Evolutionary conservation across 1,284 basidiomycete species (phyloP), one percentile per base, ranked within the genome.

Genomic region (Tilletia caries): DNA sequence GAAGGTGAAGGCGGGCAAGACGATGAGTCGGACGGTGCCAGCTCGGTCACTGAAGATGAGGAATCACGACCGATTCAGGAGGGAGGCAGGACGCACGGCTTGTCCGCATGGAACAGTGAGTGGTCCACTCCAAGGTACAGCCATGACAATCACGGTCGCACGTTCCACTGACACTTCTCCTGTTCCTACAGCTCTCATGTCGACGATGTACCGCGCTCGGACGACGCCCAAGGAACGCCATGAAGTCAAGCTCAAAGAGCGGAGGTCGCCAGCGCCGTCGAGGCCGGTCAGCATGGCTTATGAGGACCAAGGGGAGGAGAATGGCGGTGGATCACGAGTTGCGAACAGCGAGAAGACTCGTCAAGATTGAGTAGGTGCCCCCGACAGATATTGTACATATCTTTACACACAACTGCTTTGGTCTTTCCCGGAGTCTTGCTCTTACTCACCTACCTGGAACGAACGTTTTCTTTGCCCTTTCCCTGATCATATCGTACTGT

Each of bases 81-180:
- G 33, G 58, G 58, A 32, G 58, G 58, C 6, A 33, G 23, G 32
- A n/a, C 58, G 27, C 58, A 62, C 23, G 58, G 58, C 32, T 34
- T 62, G 58, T 33, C 58, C 27, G 58, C 58, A 33, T 62, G 58
- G 58, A 62, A 33, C 58, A 62, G 58, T 62, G 58, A 62, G 58
- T 58, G 13, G 10, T 10, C 54, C 10, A 6, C 48, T 50, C 48
- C 48, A 41, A 15, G 37, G 37, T 41, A 10, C 37, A 10, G 37
- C 8, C 15, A 15, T 41, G 37, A 41, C n/a, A n/a, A n/a, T n/a
- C n/a, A n/a, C n/a, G n/a, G n/a, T n/a, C n/a, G n/a, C n/a, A n/a
- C n/a, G n/a, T n/a, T 44, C 41, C 41, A 44, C 18, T 44, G 41
- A 44, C 41, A n/a, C n/a, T n/a, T 62, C 29, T 62, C 15, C 58